Conservation (phyloP, 352 stramenopile species). For the Phytophthora pistaciae region DNA sequence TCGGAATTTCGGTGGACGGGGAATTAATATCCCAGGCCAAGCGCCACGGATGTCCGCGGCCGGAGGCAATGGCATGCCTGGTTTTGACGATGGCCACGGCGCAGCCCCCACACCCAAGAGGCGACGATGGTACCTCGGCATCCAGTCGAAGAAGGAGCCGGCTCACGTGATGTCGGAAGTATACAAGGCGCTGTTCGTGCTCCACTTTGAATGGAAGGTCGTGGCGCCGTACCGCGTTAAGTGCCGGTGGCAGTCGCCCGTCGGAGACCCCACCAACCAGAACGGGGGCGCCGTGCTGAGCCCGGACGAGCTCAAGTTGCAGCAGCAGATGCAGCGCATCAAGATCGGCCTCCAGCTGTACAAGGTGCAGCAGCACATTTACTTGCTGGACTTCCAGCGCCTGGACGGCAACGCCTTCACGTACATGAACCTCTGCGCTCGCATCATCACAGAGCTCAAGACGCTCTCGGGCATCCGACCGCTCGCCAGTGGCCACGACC, state of each 20-base stretch:
- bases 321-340: conserved; percentile 76
- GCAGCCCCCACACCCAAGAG: conserved; percentile 61
- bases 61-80: conserved; percentile 31
- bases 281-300: conserved; percentile 29
- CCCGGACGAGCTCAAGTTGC: conserved; percentile 35
- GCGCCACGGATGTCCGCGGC: conserved; percentile 31
- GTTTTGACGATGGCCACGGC: conserved; percentile 50
- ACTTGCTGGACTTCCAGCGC: conserved; percentile 98
- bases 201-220: conserved; percentile 98
- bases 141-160: conserved; percentile 99
- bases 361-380: conserved; percentile 99
- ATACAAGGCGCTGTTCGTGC: conserved; percentile 97
- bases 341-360: conserved; percentile 98
- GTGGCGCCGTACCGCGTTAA: conserved; percentile 98
- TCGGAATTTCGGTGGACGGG: conserved; percentile 74
- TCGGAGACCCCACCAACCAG: conserved; percentile 29
- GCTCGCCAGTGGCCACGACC: conserved; percentile 56
- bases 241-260: conserved; percentile 94
- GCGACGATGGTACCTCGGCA: conserved; percentile 98
- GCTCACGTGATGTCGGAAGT: conserved; percentile 99
- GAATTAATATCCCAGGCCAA: conserved; percentile 41
- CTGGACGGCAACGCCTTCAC: conserved; percentile 97
- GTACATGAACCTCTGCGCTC: conserved; percentile 99
- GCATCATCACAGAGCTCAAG: conserved; percentile 99
- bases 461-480: conserved; percentile 89